Conservation (phyloP, 805 yeast genomes). For the Cyberlindnera mycetangii region DNA sequence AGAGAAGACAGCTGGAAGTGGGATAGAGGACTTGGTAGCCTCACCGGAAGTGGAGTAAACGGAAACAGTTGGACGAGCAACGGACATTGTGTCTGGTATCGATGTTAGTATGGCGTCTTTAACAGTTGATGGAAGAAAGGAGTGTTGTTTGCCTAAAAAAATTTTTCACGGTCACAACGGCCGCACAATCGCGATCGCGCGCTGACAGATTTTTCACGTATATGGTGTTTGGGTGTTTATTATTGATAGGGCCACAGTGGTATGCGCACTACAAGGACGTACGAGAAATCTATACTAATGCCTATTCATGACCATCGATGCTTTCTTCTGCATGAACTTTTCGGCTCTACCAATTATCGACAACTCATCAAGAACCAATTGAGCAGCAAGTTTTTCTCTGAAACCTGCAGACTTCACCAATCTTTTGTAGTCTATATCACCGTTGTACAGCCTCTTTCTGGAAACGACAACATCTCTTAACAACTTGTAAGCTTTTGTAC, state of each 20-base stretch:
- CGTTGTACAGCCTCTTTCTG: conserved; percentile 19
- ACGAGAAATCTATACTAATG: background rate
- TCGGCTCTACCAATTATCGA: conserved; percentile 16
- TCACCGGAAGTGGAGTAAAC: conserved; percentile 88
- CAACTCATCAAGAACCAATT: conserved; percentile 19
- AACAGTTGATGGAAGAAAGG: background rate
- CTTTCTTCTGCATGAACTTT: conserved; percentile 12
- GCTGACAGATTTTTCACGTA: no score
- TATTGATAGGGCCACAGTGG: conserved; percentile 1
- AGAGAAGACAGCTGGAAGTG: conserved; percentile 97
- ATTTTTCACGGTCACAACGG: conserved; percentile 13
- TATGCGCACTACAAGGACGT: background rate
- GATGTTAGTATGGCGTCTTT: conserved; percentile 13
- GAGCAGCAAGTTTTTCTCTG: conserved; percentile 20
- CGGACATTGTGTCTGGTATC: conserved; percentile 29
- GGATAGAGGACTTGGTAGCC: conserved; percentile 76
- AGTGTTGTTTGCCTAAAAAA: background rate
- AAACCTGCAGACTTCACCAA: conserved; percentile 15
- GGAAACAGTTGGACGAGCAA: conserved; percentile 88
- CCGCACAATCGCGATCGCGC: background rate
- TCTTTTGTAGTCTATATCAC: conserved; percentile 10
- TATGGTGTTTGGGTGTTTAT: conserved; percentile 8
- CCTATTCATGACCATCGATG: background rate
- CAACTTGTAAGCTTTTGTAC: conserved; percentile 21
- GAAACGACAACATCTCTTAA: conserved; percentile 16